Conservation (phyloP, 371 early-diverging fungal species). For the Mortierella sp. region DNA sequence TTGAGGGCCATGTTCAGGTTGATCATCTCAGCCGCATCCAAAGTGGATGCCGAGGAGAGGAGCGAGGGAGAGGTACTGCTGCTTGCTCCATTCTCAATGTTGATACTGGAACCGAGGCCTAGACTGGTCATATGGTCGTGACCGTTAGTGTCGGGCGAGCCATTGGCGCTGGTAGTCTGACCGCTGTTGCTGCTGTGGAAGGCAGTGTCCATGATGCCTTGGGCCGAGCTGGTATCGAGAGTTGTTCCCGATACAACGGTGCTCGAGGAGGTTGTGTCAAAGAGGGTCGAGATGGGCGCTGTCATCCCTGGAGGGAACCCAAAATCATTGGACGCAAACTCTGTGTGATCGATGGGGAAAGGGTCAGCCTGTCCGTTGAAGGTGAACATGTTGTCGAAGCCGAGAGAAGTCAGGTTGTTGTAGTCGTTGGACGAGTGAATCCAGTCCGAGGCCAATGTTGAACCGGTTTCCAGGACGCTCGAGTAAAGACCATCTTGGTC, state of each 20-base stretch:
- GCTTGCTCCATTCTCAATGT: conserved; percentile 5
- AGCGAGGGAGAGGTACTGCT: not conserved
- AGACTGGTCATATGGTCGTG: not conserved
- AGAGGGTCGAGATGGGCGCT: conserved; percentile 35
- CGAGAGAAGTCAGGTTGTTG: conserved; percentile 47
- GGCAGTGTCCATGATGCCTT: conserved; percentile 18
- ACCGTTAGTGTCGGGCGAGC: not conserved
- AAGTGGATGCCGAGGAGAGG: not conserved
- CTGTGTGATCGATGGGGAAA: conserved; percentile 51
- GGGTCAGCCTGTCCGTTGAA: conserved; percentile 41
- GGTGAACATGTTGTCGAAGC: conserved; percentile 50
- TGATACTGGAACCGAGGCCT: not conserved
- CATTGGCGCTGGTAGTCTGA: conserved; percentile 1
- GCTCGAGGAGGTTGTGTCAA: conserved; percentile 25
- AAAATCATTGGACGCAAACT: conserved; percentile 52
- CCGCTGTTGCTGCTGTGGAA: conserved; percentile 18
- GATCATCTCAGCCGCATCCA: conserved; percentile 22
- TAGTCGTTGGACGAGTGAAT: conserved; percentile 34
- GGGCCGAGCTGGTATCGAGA: conserved; percentile 21
- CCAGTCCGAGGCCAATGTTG: conserved; percentile 43
- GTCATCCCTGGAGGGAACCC: conserved; percentile 40
- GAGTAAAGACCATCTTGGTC: conserved; percentile 31
- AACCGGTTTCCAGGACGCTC: conserved; percentile 22
- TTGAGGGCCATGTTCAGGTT: conserved; percentile 40
- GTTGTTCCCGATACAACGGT: not conserved